Conservation (phyloP, 2,329 filamentous ascomycete genomes). For the Microsporum canis region DNA sequence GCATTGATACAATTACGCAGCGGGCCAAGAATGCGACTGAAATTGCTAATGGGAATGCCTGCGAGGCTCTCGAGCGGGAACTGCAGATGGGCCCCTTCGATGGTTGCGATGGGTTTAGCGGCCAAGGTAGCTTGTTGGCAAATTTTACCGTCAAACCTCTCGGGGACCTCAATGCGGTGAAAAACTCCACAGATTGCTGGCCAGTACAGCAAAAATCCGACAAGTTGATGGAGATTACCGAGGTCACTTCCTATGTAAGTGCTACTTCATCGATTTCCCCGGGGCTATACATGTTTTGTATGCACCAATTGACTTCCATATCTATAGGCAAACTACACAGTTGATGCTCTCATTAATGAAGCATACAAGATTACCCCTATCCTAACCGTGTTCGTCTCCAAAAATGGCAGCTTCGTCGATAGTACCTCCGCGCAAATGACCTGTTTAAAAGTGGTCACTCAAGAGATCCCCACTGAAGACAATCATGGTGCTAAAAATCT, state of each 20-base stretch:
- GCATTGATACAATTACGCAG: slow-evolving; percentile 12
- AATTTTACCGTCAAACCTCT: neutral
- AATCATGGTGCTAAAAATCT: no score
- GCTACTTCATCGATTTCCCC: neutral
- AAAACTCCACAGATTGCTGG: neutral
- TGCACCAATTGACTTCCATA: neutral
- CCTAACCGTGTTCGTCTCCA: slow-evolving; percentile 12
- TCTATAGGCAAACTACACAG: slow-evolving; percentile 7
- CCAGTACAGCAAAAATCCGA: neutral
- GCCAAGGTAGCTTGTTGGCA: neutral
- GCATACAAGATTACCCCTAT: slow-evolving; percentile 14
- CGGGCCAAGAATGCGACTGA: slow-evolving; percentile 6
- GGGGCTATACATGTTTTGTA: neutral
- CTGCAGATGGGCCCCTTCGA: neutral
- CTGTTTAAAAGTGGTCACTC: slow-evolving; percentile 13
- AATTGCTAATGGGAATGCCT: neutral
- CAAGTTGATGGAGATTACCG: neutral
- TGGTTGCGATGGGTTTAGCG: neutral
- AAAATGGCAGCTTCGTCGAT: slow-evolving; percentile 8
- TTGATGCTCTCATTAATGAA: neutral
- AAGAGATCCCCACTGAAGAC: neutral
- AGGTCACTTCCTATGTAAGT: neutral
- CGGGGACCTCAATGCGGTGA: neutral
- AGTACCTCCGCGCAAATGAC: slow-evolving; percentile 12
- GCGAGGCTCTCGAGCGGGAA: neutral